phyloP scores from a whole-genome alignment of 2,329 filamentous ascomycete genomes.

The Fusarium odoratissimum region DNA sequence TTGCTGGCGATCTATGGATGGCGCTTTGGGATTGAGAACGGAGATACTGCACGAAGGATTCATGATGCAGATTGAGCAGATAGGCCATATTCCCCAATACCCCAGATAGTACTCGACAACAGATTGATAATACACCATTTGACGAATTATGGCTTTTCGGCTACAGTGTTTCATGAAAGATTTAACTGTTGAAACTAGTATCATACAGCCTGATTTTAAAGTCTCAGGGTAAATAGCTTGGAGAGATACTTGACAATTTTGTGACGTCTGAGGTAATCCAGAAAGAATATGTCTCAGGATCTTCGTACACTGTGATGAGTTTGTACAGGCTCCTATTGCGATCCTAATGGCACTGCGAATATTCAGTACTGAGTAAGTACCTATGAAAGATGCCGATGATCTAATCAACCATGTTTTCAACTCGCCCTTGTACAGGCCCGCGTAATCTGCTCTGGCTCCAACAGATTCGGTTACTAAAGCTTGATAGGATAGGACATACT shows the following conservation, averaged over 20 bases:
- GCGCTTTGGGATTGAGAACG: neutral
- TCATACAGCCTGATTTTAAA: too few relatives aligned
- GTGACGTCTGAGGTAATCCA: neutral
- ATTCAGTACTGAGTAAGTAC: neutral
- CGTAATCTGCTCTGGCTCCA: rapidly evolving
- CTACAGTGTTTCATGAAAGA: neutral
- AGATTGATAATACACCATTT: neutral
- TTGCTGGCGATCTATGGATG: neutral
- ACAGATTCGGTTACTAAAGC: too few relatives aligned
- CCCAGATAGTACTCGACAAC: neutral
- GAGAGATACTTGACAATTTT: neutral
- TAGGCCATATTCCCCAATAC: neutral
- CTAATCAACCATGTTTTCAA: neutral
- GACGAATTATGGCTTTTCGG: neutral
- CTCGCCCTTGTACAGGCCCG: neutral
- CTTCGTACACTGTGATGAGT: too few relatives aligned
- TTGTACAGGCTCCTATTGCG: too few relatives aligned
- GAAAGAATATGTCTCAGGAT: too few relatives aligned
- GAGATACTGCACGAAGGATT: neutral
- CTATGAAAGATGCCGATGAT: too few relatives aligned
- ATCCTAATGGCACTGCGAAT: too few relatives aligned
- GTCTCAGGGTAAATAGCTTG: too few relatives aligned
- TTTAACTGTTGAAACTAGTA: too few relatives aligned
- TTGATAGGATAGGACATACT: neutral
- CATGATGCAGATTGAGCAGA: neutral